Evolutionary conservation across 2,329 filamentous ascomycete genomes (phyloP).

Genomic region (Davidsoniella australis): DNA sequence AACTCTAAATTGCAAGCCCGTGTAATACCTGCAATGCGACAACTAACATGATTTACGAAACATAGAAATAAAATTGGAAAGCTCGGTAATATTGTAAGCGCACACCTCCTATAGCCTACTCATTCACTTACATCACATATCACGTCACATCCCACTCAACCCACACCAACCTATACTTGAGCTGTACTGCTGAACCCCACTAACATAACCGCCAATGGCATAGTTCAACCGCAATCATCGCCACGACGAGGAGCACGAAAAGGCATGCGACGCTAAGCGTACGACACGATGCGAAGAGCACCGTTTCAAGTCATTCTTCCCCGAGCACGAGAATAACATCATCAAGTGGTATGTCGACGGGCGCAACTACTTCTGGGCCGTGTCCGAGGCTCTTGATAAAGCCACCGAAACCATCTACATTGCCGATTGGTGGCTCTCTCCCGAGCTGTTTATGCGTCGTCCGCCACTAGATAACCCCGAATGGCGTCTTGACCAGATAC

Average conservation of each 20-base stretch:
- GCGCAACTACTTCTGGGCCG: conserved; percentile 86
- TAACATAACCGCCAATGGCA: not conserved
- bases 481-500: conserved; percentile 68
- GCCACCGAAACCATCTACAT: conserved; percentile 93
- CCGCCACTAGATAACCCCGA: conserved; percentile 71
- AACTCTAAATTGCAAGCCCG: not conserved
- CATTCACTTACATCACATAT: not conserved
- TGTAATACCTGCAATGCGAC: not conserved
- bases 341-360: conserved; percentile 98
- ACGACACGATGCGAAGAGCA: conserved; percentile 53
- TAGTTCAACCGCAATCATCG: conserved; percentile 75
- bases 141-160: not conserved
- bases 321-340: conserved; percentile 66
- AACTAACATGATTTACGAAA: not conserved
- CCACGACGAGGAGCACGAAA: conserved; percentile 85
- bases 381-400: conserved; percentile 74
- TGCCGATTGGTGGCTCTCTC: conserved; percentile 91
- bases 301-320: conserved; percentile 81
- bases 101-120: not conserved
- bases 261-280: conserved; percentile 67
- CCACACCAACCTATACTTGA: not conserved
- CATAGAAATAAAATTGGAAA: conserved; percentile 40
- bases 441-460: conserved; percentile 68
- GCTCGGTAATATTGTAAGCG: conserved; percentile 39
- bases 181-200: not conserved